Evolutionary conservation across 129 eudicot species (phyloP).

Genomic region (Gnaphalium uliginosum): DNA sequence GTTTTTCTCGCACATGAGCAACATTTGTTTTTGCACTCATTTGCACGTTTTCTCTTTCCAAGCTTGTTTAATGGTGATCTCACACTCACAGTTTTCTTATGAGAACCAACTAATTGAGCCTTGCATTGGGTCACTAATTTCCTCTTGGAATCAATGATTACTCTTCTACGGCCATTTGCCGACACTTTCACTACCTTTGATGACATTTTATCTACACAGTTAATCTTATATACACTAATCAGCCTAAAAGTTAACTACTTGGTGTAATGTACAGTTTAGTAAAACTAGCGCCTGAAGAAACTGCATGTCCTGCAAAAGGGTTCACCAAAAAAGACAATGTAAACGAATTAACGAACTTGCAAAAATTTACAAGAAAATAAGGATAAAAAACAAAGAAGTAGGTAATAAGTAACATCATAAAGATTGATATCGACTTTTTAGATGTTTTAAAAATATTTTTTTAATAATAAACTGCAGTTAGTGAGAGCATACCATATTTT

Average conservation of each 20-base stretch:
- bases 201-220: slow-evolving; percentile 59
- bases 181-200: slow-evolving; percentile 62
- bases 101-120: slow-evolving; percentile 27
- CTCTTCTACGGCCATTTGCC: slow-evolving; percentile 55
- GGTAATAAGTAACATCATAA: not conserved
- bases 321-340: not conserved
- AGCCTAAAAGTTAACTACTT: slow-evolving; percentile 26
- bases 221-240: slow-evolving; percentile 45
- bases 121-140: slow-evolving; percentile 43
- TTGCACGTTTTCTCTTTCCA: slow-evolving; percentile 66
- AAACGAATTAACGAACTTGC: not conserved
- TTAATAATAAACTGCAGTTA: not conserved
- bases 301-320: slow-evolving; percentile 34
- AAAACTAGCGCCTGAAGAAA: slow-evolving; percentile 26
- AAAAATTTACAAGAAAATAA: not conserved
- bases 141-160: slow-evolving; percentile 58
- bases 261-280: slow-evolving; percentile 25
- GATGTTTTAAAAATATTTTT: not conserved
- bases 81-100: slow-evolving; percentile 31
- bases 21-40: slow-evolving; percentile 40
- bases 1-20: slow-evolving; percentile 42
- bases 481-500: slow-evolving; percentile 34
- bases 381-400: not conserved
- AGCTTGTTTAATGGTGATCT: slow-evolving; percentile 41
- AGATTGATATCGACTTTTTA: not conserved